These are phyloP conservation scores for Fusarium kyushuense DNA, from an alignment of 2,329 filamentous ascomycete species.

Conservation along the genomic window DNA sequence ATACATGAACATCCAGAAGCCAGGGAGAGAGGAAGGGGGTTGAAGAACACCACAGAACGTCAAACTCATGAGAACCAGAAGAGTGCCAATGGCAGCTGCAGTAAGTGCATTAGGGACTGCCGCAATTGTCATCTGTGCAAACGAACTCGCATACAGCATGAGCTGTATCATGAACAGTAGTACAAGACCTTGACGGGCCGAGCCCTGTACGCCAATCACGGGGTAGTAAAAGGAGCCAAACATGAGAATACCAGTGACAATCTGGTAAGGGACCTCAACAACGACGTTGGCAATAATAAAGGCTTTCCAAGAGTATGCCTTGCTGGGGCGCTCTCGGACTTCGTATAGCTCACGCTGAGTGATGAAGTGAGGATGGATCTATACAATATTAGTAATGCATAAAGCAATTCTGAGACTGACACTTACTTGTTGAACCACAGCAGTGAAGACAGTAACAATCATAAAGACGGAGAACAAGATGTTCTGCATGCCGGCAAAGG, in stretches of 20 bases:
- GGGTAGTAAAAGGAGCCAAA: conserved; percentile 78
- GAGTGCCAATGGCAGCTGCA: conserved; percentile 67
- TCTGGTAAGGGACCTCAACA: conserved; percentile 79
- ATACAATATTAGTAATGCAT: background rate
- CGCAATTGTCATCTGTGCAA: conserved; percentile 79
- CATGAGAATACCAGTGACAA: conserved; percentile 71
- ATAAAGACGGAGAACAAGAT: conserved; percentile 82
- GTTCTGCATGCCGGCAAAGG: conserved; percentile 77
- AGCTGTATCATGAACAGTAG: conserved; percentile 74
- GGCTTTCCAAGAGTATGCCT: conserved; percentile 79
- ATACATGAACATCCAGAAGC: conserved; percentile 81
- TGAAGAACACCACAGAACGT: conserved; percentile 66
- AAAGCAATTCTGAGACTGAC: conserved; percentile 51
- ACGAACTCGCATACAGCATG: conserved; percentile 77
- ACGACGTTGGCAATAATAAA: conserved; percentile 79
- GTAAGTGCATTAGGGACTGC: conserved; percentile 70
- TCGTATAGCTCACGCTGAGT: conserved; percentile 81
- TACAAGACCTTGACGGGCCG: conserved; percentile 72
- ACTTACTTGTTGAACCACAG: conserved; percentile 70
- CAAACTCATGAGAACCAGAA: conserved; percentile 57
- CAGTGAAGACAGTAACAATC: conserved; percentile 79
- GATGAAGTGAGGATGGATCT: conserved; percentile 82
- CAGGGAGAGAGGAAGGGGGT: conserved; percentile 64
- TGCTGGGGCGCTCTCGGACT: conserved; percentile 79
- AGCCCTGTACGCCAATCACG: conserved; percentile 61